phyloP scores from a whole-genome alignment of 805 yeast genomes.

The Metschnikowia arizonensis region DNA sequence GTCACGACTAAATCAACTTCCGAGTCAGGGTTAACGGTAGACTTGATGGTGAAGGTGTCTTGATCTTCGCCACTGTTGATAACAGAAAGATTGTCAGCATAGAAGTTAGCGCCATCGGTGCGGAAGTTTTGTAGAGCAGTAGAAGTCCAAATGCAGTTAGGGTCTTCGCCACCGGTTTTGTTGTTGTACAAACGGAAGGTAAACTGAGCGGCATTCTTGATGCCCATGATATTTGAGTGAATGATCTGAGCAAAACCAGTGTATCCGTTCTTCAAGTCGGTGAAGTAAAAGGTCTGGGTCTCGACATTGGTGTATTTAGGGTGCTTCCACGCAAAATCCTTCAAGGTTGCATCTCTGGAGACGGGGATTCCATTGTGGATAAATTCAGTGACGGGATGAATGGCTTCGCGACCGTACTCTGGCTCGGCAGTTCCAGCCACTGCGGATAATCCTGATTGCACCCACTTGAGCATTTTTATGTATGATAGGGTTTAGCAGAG shows the following conservation, averaged over 20 bases:
- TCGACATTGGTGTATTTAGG: constrained; percentile 89
- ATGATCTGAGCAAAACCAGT: constrained; percentile 91
- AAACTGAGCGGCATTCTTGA: constrained; percentile 88
- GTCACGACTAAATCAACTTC: constrained; percentile 64
- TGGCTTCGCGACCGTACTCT: constrained; percentile 89
- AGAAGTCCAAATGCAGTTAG: constrained; percentile 76
- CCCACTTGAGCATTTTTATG: constrained; percentile 67
- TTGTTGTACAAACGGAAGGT: constrained; percentile 76
- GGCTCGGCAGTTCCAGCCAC: constrained; percentile 98
- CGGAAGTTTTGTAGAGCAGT: constrained; percentile 79
- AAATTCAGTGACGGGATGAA: constrained; percentile 72
- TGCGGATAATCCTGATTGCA: constrained; percentile 83
- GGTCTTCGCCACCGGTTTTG: constrained; percentile 34
- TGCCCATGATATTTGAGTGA: constrained; percentile 86
- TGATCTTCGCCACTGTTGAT: constrained; percentile 51
- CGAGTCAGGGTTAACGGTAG: constrained; percentile 65
- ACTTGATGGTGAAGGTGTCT: constrained; percentile 47
- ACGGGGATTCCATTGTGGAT: constrained; percentile 34
- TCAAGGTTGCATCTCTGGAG: constrained; percentile 52
- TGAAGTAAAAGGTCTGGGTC: constrained; percentile 88
- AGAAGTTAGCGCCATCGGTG: constrained; percentile 70
- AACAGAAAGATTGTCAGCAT: constrained; percentile 68
- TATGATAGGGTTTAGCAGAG: not conserved
- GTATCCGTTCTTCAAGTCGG: constrained; percentile 55
- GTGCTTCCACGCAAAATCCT: constrained; percentile 69